These are phyloP conservation scores for Aureobasidium subglaciale DNA, from an alignment of 2,329 filamentous ascomycete species.

Conservation along the genomic window DNA sequence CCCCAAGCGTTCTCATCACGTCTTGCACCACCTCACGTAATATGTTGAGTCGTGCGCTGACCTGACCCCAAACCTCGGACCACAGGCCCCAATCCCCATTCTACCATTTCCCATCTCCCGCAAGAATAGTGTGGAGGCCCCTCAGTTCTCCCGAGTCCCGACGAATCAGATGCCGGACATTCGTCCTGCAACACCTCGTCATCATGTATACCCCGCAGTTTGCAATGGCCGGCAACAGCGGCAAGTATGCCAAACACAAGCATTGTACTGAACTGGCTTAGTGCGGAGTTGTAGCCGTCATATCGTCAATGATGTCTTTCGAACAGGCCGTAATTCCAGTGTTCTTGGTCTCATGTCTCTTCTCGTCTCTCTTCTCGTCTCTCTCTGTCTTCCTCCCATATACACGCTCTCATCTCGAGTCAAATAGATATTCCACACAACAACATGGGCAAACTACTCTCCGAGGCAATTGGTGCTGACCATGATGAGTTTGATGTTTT, in stretches of 20 bases:
- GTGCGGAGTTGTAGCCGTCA: neutral
- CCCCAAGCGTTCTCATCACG: no score
- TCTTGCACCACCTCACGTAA: no score
- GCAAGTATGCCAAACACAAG: neutral
- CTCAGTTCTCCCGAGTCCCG: neutral
- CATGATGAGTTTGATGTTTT: slow-evolving; percentile 36
- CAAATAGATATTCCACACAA: neutral
- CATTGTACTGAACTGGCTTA: neutral
- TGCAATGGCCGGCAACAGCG: neutral
- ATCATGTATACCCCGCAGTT: neutral
- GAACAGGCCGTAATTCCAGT: neutral
- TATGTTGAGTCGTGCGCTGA: no score
- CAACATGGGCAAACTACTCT: slow-evolving; percentile 21
- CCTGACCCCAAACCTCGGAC: no score
- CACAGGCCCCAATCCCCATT: no score
- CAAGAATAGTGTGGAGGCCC: no score
- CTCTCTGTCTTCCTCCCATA: neutral
- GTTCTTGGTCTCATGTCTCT: neutral
- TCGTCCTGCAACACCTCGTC: neutral
- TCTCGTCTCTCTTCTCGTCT: neutral
- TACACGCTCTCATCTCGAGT: neutral
- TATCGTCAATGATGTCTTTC: neutral
- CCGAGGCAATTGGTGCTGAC: slow-evolving; percentile 36
- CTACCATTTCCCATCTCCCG: no score
- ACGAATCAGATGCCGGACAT: neutral